These are phyloP conservation scores for Ajuga chamaepitys DNA, from an alignment of 257 asterid genomes.

Conservation along the genomic window DNA sequence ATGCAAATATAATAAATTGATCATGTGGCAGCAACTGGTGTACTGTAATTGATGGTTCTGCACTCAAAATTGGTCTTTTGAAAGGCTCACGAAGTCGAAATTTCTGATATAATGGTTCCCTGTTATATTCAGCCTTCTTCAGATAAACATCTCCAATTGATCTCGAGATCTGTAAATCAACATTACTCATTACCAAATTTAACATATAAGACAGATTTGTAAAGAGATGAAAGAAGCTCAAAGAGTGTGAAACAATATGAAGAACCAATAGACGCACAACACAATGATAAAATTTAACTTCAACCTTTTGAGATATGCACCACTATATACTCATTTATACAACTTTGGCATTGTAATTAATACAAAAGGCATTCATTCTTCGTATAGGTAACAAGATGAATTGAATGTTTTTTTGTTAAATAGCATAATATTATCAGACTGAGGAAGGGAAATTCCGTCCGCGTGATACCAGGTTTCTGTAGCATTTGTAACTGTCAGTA, in stretches of 20 bases:
- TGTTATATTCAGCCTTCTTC: constrained; percentile 54
- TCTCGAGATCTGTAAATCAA: constrained; percentile 40
- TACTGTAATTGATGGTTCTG: constrained; percentile 53
- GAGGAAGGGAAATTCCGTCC: not conserved
- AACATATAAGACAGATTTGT: not conserved
- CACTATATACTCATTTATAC: not conserved
- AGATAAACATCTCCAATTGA: constrained; percentile 66
- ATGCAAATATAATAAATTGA: constrained; percentile 60
- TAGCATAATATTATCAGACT: not conserved
- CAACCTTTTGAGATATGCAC: not conserved
- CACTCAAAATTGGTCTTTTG: constrained; percentile 55
- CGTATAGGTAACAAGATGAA: not conserved
- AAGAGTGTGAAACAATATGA: not conserved
- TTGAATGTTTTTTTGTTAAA: too few relatives aligned
- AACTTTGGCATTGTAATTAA: not conserved
- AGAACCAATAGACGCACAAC: not conserved
- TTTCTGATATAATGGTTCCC: constrained; percentile 60
- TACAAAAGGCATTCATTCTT: not conserved
- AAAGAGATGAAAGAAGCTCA: not conserved
- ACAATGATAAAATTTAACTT: not conserved
- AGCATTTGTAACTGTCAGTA: too few relatives aligned
- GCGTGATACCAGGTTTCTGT: not conserved
- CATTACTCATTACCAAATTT: constrained; percentile 2
- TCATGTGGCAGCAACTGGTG: constrained; percentile 58
- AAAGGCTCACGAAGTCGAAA: constrained; percentile 63